A percentile compares a stretch with the other conserved stretches of the same genome.
Conservation (phyloP, 2,329 filamentous ascomycete species). For the Botrytis squamosa region DNA sequence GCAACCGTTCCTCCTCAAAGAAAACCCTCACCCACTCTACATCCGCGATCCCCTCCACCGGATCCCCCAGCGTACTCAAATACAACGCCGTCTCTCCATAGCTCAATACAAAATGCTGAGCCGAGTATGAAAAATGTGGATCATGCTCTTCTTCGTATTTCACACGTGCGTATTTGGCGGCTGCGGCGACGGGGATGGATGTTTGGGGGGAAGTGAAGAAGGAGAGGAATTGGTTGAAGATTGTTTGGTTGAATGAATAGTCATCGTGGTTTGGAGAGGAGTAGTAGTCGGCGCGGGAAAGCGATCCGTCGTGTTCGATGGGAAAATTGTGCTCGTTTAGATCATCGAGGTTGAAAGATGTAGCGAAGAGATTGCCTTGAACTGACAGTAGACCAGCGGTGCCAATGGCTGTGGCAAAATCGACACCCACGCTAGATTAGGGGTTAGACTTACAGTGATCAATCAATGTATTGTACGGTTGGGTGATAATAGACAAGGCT, state of each 20-base stretch:
- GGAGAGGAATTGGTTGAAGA: background rate
- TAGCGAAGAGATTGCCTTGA: constrained; percentile 26
- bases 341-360: constrained; percentile 32
- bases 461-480: background rate
- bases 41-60: background rate
- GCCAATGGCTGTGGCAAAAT: constrained; percentile 36
- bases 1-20: constrained; percentile 17
- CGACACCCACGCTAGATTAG: constrained; percentile 39
- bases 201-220: background rate
- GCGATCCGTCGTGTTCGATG: constrained; percentile 42
- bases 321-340: constrained; percentile 38
- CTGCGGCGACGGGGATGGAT: background rate
- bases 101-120: background rate
- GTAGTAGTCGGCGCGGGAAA: constrained; percentile 39
- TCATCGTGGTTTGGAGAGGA: constrained; percentile 20
- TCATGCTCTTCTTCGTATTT: background rate
- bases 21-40: constrained; percentile 1
- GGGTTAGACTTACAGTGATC: constrained; percentile 18
- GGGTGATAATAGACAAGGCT: too few species aligned
- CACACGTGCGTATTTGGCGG: background rate
- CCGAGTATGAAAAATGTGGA: background rate
- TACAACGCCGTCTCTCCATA: constrained; percentile 1
- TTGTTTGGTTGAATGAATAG: constrained; percentile 4
- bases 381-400: constrained; percentile 29
- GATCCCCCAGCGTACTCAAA: constrained; percentile 1